phyloP scores from a whole-genome alignment of 805 yeast genomes.

The Wickerhamomyces chaumierensis region DNA sequence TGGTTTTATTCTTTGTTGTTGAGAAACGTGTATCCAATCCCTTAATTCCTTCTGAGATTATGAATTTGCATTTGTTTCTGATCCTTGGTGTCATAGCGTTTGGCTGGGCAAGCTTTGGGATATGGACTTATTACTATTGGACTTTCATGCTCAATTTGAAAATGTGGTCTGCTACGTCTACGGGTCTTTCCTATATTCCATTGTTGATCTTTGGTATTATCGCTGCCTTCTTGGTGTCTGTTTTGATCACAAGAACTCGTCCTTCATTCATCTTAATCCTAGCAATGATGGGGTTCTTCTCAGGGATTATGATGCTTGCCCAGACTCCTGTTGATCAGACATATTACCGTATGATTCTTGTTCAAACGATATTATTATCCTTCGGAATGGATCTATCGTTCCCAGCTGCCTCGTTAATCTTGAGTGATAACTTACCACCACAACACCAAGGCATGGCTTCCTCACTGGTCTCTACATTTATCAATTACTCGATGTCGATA shows the following conservation, averaged over 20 bases:
- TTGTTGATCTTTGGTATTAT: slow-evolving; percentile 39
- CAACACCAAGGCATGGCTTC: slow-evolving; percentile 74
- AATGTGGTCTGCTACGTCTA: slow-evolving; percentile 32
- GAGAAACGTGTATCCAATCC: slow-evolving; percentile 41
- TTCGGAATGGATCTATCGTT: slow-evolving; percentile 76
- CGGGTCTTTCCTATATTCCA: slow-evolving; percentile 35
- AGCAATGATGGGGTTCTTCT: slow-evolving; percentile 41
- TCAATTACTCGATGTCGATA: slow-evolving; percentile 63
- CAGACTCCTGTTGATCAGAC: slow-evolving; percentile 48
- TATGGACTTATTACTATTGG: slow-evolving; percentile 59
- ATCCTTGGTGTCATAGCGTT: slow-evolving; percentile 39
- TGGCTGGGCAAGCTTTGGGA: slow-evolving; percentile 76
- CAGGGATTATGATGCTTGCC: slow-evolving; percentile 42
- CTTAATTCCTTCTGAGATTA: slow-evolving; percentile 38
- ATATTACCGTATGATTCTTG: slow-evolving; percentile 47
- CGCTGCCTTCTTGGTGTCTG: slow-evolving; percentile 44
- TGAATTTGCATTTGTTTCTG: slow-evolving; percentile 33
- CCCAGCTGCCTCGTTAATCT: slow-evolving; percentile 59
- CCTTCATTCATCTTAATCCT: slow-evolving; percentile 39
- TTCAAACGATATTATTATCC: slow-evolving; percentile 41
- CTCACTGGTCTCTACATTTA: slow-evolving; percentile 56
- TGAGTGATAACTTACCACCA: slow-evolving; percentile 48
- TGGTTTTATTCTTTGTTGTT: slow-evolving; percentile 34
- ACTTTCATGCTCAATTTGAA: slow-evolving; percentile 38
- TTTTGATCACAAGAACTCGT: slow-evolving; percentile 31